phyloP scores from a whole-genome alignment of 108 stramenopile genomes.

The Fistulifera pelliculosa region DNA sequence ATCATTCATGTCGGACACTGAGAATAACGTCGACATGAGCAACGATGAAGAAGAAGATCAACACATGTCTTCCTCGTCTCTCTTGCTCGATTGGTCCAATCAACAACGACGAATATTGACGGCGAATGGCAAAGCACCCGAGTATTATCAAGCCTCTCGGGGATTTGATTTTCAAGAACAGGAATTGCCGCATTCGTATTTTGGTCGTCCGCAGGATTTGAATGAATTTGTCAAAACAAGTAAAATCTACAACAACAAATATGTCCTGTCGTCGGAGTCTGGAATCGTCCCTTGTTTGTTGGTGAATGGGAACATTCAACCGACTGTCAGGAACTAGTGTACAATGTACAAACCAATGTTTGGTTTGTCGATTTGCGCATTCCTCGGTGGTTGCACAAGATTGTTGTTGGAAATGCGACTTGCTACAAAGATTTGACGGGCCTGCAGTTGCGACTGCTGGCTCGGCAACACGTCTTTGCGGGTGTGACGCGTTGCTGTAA shows the following conservation, averaged over 20 bases:
- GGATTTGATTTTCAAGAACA: slow-evolving; percentile 55
- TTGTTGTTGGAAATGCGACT: too few relatives aligned
- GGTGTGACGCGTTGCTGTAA: slow-evolving; percentile 41
- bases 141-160: slow-evolving; percentile 43
- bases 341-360: slow-evolving; percentile 77
- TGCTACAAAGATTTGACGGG: slow-evolving; percentile 36
- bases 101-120: slow-evolving; percentile 76
- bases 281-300: slow-evolving; percentile 68
- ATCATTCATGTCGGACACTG: too few relatives aligned
- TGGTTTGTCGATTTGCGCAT: slow-evolving; percentile 84
- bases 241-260: background rate
- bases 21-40: too few relatives aligned
- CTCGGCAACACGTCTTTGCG: slow-evolving; percentile 84
- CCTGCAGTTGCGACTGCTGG: slow-evolving; percentile 58
- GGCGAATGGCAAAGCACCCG: slow-evolving; percentile 44
- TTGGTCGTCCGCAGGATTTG: slow-evolving; percentile 29
- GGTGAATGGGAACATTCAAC: slow-evolving; percentile 84
- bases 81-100: slow-evolving; percentile 67
- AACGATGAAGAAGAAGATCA: too few relatives aligned
- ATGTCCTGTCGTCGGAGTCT: slow-evolving; percentile 58
- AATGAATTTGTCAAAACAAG: background rate
- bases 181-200: slow-evolving; percentile 79
- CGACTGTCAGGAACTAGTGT: slow-evolving; percentile 58
- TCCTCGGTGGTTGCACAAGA: slow-evolving; percentile 47
- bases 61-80: too few relatives aligned